A percentile compares a stretch with the other conserved stretches of the same genome.
Conservation (phyloP, 345 rosid species). For the Firmiana major region DNA sequence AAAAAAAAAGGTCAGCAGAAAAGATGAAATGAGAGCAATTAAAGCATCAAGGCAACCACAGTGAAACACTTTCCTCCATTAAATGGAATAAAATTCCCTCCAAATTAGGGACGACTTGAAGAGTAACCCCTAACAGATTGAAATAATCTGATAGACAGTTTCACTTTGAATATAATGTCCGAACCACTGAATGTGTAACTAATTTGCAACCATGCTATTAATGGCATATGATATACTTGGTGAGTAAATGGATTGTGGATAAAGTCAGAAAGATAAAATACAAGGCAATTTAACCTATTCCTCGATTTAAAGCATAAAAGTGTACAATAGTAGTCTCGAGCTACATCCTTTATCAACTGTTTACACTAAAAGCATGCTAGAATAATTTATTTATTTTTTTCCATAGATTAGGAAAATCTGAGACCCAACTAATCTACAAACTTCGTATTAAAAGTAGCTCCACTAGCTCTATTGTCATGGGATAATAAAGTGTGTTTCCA, state of each 20-base stretch:
- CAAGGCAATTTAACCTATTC: neutral
- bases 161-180: neutral
- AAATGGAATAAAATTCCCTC: neutral
- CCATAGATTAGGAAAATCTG: neutral
- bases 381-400: neutral
- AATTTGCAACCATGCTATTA: neutral
- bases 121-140: neutral
- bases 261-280: neutral
- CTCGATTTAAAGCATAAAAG: neutral
- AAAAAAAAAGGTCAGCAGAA: conserved; percentile 23
- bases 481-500: neutral
- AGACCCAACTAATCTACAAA: neutral
- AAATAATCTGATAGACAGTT: neutral
- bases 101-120: neutral
- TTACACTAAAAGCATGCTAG: neutral
- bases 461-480: neutral
- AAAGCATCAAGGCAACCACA: neutral
- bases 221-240: neutral
- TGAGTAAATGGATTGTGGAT: neutral
- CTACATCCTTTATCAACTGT: neutral
- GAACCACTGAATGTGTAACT: neutral
- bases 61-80: neutral
- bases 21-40: conserved; percentile 4
- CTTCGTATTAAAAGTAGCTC: neutral
- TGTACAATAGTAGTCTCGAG: neutral